Percentiles rank a stretch among this genome's conserved stretches.
Conservation (phyloP, 2,329 filamentous ascomycete species). For the Teratosphaeria destructans region DNA sequence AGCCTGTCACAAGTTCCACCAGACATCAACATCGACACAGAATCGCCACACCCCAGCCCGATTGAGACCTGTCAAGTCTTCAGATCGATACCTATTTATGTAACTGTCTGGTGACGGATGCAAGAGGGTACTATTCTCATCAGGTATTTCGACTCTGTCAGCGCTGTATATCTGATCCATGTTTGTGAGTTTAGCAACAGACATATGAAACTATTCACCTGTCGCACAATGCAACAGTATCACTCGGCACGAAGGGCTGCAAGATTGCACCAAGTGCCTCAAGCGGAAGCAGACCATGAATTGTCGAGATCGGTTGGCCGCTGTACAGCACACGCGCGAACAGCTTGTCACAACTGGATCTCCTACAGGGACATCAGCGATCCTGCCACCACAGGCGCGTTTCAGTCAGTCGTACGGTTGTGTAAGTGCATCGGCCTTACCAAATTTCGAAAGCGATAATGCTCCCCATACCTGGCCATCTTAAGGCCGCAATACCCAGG, state of each 20-base stretch:
- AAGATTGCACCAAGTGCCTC: background rate
- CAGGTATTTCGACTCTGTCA: background rate
- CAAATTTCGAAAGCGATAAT: background rate
- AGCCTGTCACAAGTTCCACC: background rate
- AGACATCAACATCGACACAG: background rate
- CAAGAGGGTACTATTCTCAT: background rate
- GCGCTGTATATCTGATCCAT: background rate
- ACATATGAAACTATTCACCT: background rate
- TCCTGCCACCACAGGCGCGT: background rate
- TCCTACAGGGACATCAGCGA: background rate
- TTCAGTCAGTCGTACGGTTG: background rate
- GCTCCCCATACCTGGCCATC: slow-evolving; percentile 1
- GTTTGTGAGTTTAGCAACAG: background rate
- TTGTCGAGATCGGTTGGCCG: background rate
- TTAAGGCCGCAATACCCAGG: background rate
- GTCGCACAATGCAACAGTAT: background rate
- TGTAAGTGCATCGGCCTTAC: background rate
- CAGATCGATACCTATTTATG: background rate
- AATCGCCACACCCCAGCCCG: background rate
- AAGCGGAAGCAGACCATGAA: background rate
- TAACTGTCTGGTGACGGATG: background rate
- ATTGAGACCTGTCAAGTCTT: background rate
- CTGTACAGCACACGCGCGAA: background rate
- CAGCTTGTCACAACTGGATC: background rate
- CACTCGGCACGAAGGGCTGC: background rate